Evolutionary conservation across 179 eudicot species (phyloP).

Genomic region (Vitellaria paradoxa): DNA sequence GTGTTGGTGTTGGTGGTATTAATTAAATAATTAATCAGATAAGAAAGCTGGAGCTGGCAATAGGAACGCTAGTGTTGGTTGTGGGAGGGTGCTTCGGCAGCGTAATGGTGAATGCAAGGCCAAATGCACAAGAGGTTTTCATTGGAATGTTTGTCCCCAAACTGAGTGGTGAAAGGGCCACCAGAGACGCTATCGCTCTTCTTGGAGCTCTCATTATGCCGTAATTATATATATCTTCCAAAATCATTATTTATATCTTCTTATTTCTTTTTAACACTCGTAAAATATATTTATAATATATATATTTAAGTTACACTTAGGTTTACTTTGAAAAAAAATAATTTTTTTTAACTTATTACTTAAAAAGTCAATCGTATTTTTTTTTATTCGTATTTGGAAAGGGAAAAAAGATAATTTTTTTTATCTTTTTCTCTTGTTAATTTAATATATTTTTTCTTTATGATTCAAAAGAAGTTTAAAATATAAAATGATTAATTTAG

Average conservation of each 20-base stretch:
- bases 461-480: too few species aligned
- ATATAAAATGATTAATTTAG: too few species aligned
- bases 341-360: too few species aligned
- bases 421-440: too few species aligned
- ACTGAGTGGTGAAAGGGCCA: slow-evolving; percentile 56
- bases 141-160: slow-evolving; percentile 82
- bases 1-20: too few species aligned
- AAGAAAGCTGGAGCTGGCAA: slow-evolving; percentile 72
- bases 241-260: not conserved
- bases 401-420: too few species aligned
- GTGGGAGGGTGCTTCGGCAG: slow-evolving; percentile 88
- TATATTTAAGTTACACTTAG: not conserved
- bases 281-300: not conserved
- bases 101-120: slow-evolving; percentile 64
- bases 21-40: slow-evolving; percentile 27
- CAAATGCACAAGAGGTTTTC: slow-evolving; percentile 50
- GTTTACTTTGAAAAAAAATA: too few species aligned
- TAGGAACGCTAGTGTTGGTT: slow-evolving; percentile 57
- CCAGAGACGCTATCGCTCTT: slow-evolving; percentile 74
- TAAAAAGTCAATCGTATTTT: too few species aligned
- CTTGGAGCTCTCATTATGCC: slow-evolving; percentile 92
- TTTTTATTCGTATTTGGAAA: too few species aligned
- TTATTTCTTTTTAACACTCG: not conserved
- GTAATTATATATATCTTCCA: slow-evolving; percentile 29
- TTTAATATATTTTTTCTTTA: too few species aligned